These are phyloP conservation scores for Schizosaccharomyces cryophilus DNA, from an alignment of 805 yeast genomes.

Conservation along the genomic window DNA sequence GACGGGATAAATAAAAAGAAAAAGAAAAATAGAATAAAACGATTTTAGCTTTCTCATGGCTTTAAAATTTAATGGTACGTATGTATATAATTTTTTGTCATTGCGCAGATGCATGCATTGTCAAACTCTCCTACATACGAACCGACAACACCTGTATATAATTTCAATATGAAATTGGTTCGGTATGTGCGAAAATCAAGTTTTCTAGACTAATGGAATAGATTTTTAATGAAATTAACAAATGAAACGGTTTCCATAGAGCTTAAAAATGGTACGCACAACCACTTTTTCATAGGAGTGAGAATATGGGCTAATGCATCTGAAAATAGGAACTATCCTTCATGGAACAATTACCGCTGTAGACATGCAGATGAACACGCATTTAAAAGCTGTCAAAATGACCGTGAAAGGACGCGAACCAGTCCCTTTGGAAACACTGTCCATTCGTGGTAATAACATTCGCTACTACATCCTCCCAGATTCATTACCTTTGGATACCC, in stretches of 20 bases:
- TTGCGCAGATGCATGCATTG: too few species aligned
- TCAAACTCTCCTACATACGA: too few species aligned
- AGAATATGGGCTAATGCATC: not conserved
- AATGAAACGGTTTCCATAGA: slow-evolving; percentile 78
- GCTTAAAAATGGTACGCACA: slow-evolving; percentile 47
- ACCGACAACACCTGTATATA: too few species aligned
- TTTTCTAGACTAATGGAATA: slow-evolving; percentile 4
- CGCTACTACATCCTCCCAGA: slow-evolving; percentile 71
- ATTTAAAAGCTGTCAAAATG: slow-evolving; percentile 56
- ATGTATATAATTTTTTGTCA: too few species aligned
- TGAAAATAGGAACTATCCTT: slow-evolving; percentile 27
- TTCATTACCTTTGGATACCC: slow-evolving; percentile 37
- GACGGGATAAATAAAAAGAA: too few species aligned
- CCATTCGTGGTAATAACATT: slow-evolving; percentile 71
- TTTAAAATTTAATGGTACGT: too few species aligned
- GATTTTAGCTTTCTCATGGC: too few species aligned
- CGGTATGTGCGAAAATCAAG: not conserved
- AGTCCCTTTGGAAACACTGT: slow-evolving; percentile 46
- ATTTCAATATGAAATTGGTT: not conserved
- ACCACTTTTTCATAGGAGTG: not conserved
- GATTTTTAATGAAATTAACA: slow-evolving; percentile 60
- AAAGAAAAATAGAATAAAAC: too few species aligned
- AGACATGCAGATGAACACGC: slow-evolving; percentile 75
- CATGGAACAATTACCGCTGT: slow-evolving; percentile 69
- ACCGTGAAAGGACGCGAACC: slow-evolving; percentile 49